Base-by-base conservation (phyloP, 78 protist species). In the Cyanophora paradoxa region DNA sequence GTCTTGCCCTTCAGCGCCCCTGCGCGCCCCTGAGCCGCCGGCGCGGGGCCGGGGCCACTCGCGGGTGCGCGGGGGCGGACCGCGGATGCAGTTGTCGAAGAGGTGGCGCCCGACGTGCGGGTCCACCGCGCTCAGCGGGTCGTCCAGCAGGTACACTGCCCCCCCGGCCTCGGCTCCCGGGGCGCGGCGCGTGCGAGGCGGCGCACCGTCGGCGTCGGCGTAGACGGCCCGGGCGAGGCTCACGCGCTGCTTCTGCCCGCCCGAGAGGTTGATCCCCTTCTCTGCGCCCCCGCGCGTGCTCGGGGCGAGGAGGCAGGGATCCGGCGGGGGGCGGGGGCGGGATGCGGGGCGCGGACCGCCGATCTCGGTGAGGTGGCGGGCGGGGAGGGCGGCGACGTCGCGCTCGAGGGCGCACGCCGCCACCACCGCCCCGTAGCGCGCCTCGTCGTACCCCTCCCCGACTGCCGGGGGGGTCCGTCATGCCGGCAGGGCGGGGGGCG, bases 111-210 rank as follows among this genome's bases (percentile, higher is more conserved):
- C 96, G 24, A 96, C 97, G 62, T 79, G 82, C 30, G 84, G 75
- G 68, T 93, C 95, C 10, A 90, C 82, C 39, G 95, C 94, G 11
- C 81, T 33, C 40, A 90, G 80, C 6, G 92, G 90, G 46, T 86
- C 92, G 78, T 91, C 94, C 46, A 89, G 62, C 40, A 91, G 71
- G 19, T 63, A 17, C 22, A 69, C n/a, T 19, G 54, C 14, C 17
- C 42, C 33, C 24, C 33, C 54, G 16, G 33, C 74, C 58, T 7
- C 11, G 39, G 10, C 68, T 3, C 75, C 68, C 5, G n/a, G n/a
- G n/a, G n/a, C n/a, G n/a, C n/a, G n/a, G n/a, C n/a, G n/a, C n/a
- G n/a, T n/a, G n/a, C n/a, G n/a, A n/a, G n/a, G n/a, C n/a, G n/a
- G n/a, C n/a, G n/a, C n/a, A n/a, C n/a, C n/a, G n/a, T n/a, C n/a